A percentile compares a stretch with the other conserved stretches of the same genome.
Conservation (phyloP, 192 early-diverging fungal species). For the Thamnidium elegans region DNA sequence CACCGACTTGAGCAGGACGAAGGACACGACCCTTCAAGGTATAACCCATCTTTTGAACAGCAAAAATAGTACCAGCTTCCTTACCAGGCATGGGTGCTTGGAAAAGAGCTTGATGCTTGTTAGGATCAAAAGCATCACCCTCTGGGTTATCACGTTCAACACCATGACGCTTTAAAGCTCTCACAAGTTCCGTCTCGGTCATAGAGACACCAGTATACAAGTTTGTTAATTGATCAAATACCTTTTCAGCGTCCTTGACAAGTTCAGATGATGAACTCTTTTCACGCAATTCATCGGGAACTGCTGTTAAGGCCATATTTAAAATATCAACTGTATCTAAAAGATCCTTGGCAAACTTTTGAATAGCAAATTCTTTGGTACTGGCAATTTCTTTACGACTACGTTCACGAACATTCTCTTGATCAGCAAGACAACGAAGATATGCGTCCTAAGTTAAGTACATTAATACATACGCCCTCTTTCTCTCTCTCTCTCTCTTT, state of each 20-base stretch:
- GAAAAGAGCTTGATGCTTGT: slow-evolving; percentile 92
- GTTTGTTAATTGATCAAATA: slow-evolving; percentile 61
- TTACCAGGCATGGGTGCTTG: slow-evolving; percentile 87
- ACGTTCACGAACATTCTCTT: slow-evolving; percentile 92
- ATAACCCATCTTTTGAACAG: slow-evolving; percentile 94
- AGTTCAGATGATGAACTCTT: slow-evolving; percentile 17
- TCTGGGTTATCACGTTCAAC: slow-evolving; percentile 78
- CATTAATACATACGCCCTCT: neutral
- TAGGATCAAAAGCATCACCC: slow-evolving; percentile 92
- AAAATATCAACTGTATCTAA: slow-evolving; percentile 91
- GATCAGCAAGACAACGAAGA: slow-evolving; percentile 89
- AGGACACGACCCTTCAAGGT: slow-evolving; percentile 88
- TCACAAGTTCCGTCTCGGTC: slow-evolving; percentile 84
- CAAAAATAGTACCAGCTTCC: slow-evolving; percentile 82
- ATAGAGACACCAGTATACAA: slow-evolving; percentile 86
- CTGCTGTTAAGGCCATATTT: slow-evolving; percentile 82
- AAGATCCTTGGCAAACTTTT: slow-evolving; percentile 98
- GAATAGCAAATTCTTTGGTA: slow-evolving; percentile 85
- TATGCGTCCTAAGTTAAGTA: slow-evolving; percentile 72
- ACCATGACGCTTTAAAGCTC: slow-evolving; percentile 84
- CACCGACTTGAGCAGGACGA: slow-evolving; percentile 94
- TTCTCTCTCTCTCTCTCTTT: slow-evolving; percentile 1
- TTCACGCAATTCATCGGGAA: slow-evolving; percentile 64
- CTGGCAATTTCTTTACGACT: slow-evolving; percentile 82
- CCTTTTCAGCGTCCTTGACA: slow-evolving; percentile 33